Conservation (phyloP, 1,139 yeast genomes). For the Saccharomyces hybrid region DNA sequence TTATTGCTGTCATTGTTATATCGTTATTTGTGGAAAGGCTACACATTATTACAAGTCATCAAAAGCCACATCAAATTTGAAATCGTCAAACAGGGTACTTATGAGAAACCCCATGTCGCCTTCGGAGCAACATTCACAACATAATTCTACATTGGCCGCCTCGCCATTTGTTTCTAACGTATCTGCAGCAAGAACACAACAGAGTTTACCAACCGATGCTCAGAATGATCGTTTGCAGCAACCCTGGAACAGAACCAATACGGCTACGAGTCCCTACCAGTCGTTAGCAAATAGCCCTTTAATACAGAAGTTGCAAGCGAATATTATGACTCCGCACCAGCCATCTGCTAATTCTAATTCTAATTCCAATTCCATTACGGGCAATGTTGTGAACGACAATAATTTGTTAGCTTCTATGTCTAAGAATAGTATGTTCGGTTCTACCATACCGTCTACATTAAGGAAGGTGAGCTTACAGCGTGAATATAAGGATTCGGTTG, state of each 20-base stretch:
- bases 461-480: slow-evolving; percentile 26
- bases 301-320: slow-evolving; percentile 22
- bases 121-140: slow-evolving; percentile 37
- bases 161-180: slow-evolving; percentile 50
- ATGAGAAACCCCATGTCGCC: slow-evolving; percentile 17
- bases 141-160: slow-evolving; percentile 55
- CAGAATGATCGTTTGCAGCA: slow-evolving; percentile 8
- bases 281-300: slow-evolving; percentile 26
- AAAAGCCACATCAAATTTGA: not conserved
- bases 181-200: slow-evolving; percentile 11
- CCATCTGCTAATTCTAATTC: slow-evolving; percentile 9
- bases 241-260: slow-evolving; percentile 24
- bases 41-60: not conserved
- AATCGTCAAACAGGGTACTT: not conserved
- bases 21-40: not conserved
- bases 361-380: slow-evolving; percentile 6
- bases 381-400: slow-evolving; percentile 10
- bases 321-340: slow-evolving; percentile 23
- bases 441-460: slow-evolving; percentile 27
- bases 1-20: not conserved
- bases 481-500: slow-evolving; percentile 14
- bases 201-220: not conserved
- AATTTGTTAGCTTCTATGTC: slow-evolving; percentile 24
- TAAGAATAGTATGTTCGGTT: slow-evolving; percentile 25
- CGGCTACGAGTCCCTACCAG: slow-evolving; percentile 15